phyloP scores from a whole-genome alignment of 179 eudicot genomes.

The Beta macrorhiza region DNA sequence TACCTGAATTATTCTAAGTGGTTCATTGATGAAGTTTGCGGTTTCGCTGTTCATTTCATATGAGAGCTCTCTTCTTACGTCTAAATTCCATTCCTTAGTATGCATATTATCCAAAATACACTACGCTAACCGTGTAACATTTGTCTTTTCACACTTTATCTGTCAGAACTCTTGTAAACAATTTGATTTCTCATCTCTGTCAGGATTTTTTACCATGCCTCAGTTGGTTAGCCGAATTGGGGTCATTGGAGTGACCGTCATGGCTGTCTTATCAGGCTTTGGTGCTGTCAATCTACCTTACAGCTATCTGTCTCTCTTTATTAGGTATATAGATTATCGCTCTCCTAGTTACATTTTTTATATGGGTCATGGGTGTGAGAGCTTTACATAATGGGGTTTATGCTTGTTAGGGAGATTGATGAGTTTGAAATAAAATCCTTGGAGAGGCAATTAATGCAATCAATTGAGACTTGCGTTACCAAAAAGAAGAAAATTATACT shows the following conservation, averaged over 20 bases:
- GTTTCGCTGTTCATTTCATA: neutral
- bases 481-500: slow-evolving; percentile 94
- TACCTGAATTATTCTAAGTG: no score
- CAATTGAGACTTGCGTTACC: slow-evolving; percentile 77
- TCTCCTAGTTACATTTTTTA: neutral
- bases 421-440: slow-evolving; percentile 84
- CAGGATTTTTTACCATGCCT: slow-evolving; percentile 95
- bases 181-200: slow-evolving; percentile 21
- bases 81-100: neutral
- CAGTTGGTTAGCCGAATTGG: slow-evolving; percentile 98
- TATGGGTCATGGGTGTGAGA: neutral
- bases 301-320: slow-evolving; percentile 92
- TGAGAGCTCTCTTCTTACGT: neutral
- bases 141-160: neutral
- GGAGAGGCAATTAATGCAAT: slow-evolving; percentile 97
- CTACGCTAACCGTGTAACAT: neutral
- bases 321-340: slow-evolving; percentile 51
- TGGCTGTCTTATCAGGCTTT: slow-evolving; percentile 97
- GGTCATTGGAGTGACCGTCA: slow-evolving; percentile 93
- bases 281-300: slow-evolving; percentile 98
- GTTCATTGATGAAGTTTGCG: neutral
- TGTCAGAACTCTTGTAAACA: neutral
- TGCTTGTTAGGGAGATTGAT: slow-evolving; percentile 74
- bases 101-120: neutral
- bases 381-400: neutral